These are phyloP conservation scores for Talaromyces ruber DNA, from an alignment of 495 filamentous ascomycete species.

Conservation along the genomic window DNA sequence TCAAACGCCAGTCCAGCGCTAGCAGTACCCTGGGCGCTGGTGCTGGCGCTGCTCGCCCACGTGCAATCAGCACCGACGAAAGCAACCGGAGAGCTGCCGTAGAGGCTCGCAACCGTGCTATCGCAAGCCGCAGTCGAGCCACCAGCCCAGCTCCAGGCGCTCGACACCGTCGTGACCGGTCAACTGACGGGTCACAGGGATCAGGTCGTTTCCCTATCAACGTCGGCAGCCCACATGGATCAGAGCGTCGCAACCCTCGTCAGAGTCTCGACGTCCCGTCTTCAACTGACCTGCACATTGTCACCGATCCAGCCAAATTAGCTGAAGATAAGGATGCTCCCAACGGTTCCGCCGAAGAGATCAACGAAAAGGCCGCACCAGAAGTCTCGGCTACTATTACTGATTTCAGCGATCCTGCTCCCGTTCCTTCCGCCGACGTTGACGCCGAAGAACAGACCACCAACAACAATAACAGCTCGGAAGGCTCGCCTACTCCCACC, in stretches of 20 bases:
- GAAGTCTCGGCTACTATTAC: constrained; percentile 28
- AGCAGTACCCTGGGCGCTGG: constrained; percentile 26
- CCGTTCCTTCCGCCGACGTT: constrained; percentile 13
- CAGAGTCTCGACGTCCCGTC: constrained; percentile 58
- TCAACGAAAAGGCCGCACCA: constrained; percentile 15
- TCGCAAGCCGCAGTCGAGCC: constrained; percentile 67
- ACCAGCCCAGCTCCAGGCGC: constrained; percentile 64
- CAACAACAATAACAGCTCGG: constrained; percentile 29
- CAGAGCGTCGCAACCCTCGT: constrained; percentile 35
- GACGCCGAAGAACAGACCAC: background rate
- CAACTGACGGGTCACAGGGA: constrained; percentile 61
- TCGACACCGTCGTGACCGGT: constrained; percentile 66
- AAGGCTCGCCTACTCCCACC: constrained; percentile 32
- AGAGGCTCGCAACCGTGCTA: constrained; percentile 81
- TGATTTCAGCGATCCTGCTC: constrained; percentile 21
- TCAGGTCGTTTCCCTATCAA: constrained; percentile 75
- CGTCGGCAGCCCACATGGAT: constrained; percentile 52
- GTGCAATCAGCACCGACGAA: constrained; percentile 92
- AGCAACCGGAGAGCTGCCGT: constrained; percentile 88
- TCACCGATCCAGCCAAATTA: constrained; percentile 17
- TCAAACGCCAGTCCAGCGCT: constrained; percentile 79
- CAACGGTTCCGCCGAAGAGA: constrained; percentile 11
- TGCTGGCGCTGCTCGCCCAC: constrained; percentile 44
- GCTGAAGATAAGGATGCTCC: constrained; percentile 6
- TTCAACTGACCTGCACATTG: constrained; percentile 21